Percentiles rank a stretch among this genome's conserved stretches.
Conservation (phyloP, 2,329 filamentous ascomycete species). For the Colletotrichum liaoningense region DNA sequence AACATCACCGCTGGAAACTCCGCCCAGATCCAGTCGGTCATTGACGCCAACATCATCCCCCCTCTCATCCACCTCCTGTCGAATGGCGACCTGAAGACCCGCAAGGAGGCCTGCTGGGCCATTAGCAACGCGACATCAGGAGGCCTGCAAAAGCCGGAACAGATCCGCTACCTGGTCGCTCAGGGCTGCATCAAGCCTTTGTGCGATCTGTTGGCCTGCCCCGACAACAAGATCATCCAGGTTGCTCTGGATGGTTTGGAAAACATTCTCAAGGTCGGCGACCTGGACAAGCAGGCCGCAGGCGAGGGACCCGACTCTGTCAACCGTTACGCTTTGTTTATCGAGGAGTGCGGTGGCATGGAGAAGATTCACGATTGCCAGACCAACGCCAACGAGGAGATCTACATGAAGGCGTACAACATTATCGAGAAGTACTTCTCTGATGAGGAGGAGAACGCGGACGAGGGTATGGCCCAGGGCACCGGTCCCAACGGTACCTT, state of each 20-base stretch:
- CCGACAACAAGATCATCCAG: slow-evolving; percentile 99
- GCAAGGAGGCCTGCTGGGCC: slow-evolving; percentile 99
- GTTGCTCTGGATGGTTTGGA: slow-evolving; percentile 97
- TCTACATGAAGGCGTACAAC: slow-evolving; percentile 99
- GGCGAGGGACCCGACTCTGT: slow-evolving; percentile 81
- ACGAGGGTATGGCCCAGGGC: slow-evolving; percentile 79
- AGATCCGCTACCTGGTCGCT: slow-evolving; percentile 93
- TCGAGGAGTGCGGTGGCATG: slow-evolving; percentile 99
- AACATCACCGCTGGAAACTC: slow-evolving; percentile 99
- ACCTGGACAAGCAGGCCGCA: slow-evolving; percentile 94
- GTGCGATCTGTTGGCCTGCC: slow-evolving; percentile 93
- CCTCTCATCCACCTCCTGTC: slow-evolving; percentile 95
- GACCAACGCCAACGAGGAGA: slow-evolving; percentile 99
- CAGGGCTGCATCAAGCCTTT: slow-evolving; percentile 98
- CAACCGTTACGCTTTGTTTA: slow-evolving; percentile 97
- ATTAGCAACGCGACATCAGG: slow-evolving; percentile 99
- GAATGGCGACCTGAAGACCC: slow-evolving; percentile 98
- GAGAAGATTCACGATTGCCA: slow-evolving; percentile 99
- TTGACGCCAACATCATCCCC: slow-evolving; percentile 96
- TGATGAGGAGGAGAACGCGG: slow-evolving; percentile 94
- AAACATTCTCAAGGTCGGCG: slow-evolving; percentile 99
- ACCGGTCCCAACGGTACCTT: slow-evolving; percentile 79
- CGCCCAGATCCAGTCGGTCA: slow-evolving; percentile 94
- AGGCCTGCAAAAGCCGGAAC: slow-evolving; percentile 97
- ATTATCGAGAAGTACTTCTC: slow-evolving; percentile 99